Evolutionary conservation across 176 grass and related monocot species (phyloP), one percentile per base, ranked within the genome.

Genomic region (Poa annua): DNA sequence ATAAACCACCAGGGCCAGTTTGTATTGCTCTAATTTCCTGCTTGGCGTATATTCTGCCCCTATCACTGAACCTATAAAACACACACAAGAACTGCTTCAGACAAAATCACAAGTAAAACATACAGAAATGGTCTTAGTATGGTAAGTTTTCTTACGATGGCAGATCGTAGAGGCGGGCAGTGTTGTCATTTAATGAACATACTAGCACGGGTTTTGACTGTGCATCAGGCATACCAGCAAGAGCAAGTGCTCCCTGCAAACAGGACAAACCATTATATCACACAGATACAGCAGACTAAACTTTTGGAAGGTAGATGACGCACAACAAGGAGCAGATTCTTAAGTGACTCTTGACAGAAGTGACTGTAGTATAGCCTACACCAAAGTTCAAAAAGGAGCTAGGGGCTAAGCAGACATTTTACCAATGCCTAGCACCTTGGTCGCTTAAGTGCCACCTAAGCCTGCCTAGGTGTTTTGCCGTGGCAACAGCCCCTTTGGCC

Each of bases 171-270:
- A 96, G 78, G 65, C 77, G 91, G 52, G 89, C 84, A 73, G 77
- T 96, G 50, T 94, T 99, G 80, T 99, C 91, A 87, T 99, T 96
- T 51, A 92, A 76, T 0, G 97, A 92, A 89, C 97, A 99, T 39
- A 96, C 48, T 76, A 99, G 84, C 62, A 99, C 88, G 26, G 97
- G 93, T 74, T 99, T 99, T 70, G 75, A 83, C 85, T 96, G 89
- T 56, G 85, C 89, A 79, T 99, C 93, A 72, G 78, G 88, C 89
- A 99, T 94, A 34, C 97, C 97, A 80, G 77, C 85, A 29, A 99
- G 89, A 16, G 88, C 79, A 88, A 99, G 89, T 26, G 92, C 88
- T 50, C 97, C 97, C 97, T 99, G 13, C 36, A 69, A 67, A 67
- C 7, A 66, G 3, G 64, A 66, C 32, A 19, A 49, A 50, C 21